phyloP scores from a whole-genome alignment of 331 rosid species.

The Stylosanthes scabra region DNA sequence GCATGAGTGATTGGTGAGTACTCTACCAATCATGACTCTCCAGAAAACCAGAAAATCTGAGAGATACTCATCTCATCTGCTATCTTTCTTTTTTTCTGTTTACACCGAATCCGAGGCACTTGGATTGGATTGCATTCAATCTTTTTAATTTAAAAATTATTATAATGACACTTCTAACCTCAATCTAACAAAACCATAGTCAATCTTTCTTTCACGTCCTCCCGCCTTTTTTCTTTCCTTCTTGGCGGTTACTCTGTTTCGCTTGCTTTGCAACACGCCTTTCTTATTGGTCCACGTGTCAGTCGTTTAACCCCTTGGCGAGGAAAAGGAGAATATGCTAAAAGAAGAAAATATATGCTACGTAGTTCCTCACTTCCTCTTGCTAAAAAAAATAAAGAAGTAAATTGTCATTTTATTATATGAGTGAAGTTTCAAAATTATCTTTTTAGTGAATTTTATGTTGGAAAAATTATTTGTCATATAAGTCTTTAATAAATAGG shows the following conservation, averaged over 20 bases:
- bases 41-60: neutral
- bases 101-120: neutral
- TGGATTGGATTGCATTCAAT: no score
- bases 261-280: neutral
- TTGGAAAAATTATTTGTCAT: no score
- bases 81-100: neutral
- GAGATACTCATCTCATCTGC: neutral
- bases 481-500: no score
- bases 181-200: neutral
- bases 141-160: neutral
- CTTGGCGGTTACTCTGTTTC: neutral
- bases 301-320: neutral
- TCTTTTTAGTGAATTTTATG: no score
- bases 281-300: neutral
- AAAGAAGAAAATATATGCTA: no score
- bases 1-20: neutral
- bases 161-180: neutral
- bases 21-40: constrained; percentile 1
- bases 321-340: neutral
- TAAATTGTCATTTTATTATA: no score
- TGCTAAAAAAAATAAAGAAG: no score
- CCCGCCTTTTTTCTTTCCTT: neutral
- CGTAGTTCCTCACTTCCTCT: no score
- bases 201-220: constrained; percentile 1
- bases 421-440: no score